Evolutionary conservation across 2,329 filamentous ascomycete species (phyloP), one percentile per base, ranked within the genome.

Genomic region (Gnomoniopsis sp.): DNA sequence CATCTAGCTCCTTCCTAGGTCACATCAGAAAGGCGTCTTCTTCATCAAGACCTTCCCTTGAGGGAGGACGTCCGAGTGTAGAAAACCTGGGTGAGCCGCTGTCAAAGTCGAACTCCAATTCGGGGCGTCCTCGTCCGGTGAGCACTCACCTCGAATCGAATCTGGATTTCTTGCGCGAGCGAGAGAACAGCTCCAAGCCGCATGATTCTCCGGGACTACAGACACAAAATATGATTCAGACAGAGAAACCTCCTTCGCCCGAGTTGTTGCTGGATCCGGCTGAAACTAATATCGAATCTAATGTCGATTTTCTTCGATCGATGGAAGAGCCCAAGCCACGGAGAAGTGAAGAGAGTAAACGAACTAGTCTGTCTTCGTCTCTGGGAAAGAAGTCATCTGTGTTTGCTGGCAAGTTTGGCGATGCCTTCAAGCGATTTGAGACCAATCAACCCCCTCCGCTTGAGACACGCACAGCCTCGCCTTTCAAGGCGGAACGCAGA

Each of bases 401-500:
- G 41, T 79, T 97, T n/a, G 88, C 87, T 6, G 90, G 92, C 23
- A 91, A 89, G 65, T 97, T 98, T 71, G 91, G 93, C 0, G 93
- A 97, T 67, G 93, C 93, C 3, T 97, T 98, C 75, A 91, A 93
- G 68, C 84, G 89, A 6, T 98, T 98, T 65, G 95, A 99, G 71
- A 80, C 78, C 23, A 82, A 78, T 60, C 56, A 61, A 10, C 73
- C 68, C 67, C 63, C 65, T 58, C 63, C 65, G 12, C 67, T 66
- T 17, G 70, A 65, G n/a, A 68, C 65, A 7, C 74, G 78, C 38
- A 77, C 78, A 15, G 76, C 79, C 1, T 83, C 81, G 6, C 81
- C 79, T 3, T 72, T 77, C 26, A 80, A 79, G 65, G 78, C 78
- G 30, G 80, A 74, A 64, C 79, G 69, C 61, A 78, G 72, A 72